Base-by-base conservation (phyloP, 768 basidiomycete species). In the Chalciporus chontae region DNA sequence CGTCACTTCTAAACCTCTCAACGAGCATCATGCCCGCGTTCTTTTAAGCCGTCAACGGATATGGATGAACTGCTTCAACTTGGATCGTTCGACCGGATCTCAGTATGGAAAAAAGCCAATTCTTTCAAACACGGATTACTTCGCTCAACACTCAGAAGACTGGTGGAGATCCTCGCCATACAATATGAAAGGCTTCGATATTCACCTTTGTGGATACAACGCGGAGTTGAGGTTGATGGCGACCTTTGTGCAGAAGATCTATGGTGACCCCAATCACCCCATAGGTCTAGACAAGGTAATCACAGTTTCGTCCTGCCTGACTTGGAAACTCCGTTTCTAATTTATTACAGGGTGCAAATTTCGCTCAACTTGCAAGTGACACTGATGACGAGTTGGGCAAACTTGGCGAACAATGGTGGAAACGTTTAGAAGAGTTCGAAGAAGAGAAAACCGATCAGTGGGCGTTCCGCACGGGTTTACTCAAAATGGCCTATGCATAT, bases 21-120 rank as follows among this genome's bases (percentile, higher is more conserved):
- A 90, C 59, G 90, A 94, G 65, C 78, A 79, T 49, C 85, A 89
- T 51, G 86, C 87, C 7, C 80, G 94, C 36, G 88, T 94, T 70
- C 81, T 93, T 69, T 79, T 93, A 48, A 95, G 94, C 63, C 84
- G 94, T 37, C 90, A 91, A 45, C 81, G 93, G 18, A 79, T 88
- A 6, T 97, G 93, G 93, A 70, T 95, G 50, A 88, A 85, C 63
- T 94, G 90, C 68, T 90, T 87, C 71, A 91, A 94, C 67, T 72
- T 95, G 37, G 94, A 97, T 66, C 84, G 91, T 19, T 94, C 91
- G 5, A 86, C 88, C 8, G 84, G 89, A 4, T 85, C 84, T 15
- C 87, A 94, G 66, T 92, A 94, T 68, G 94, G 94, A 48, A 92
- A 92, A 69, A 79, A 83, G 0, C 83, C 89, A 15, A 90, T 89